phyloP scores from a whole-genome alignment of 78 protist species.

The Dictyostelium citrinum region DNA sequence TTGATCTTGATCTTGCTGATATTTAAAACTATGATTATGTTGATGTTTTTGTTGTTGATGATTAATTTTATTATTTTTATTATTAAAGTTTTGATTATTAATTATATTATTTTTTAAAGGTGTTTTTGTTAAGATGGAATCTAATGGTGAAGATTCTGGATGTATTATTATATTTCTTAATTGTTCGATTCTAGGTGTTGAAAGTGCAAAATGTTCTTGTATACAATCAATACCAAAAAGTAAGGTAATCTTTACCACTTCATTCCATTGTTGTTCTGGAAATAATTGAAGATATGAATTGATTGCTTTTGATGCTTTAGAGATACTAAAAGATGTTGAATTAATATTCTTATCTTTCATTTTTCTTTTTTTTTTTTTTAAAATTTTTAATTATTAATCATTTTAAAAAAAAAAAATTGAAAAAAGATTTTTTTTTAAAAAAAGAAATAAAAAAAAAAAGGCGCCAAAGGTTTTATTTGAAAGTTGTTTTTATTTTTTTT shows the following conservation, averaged over 20 bases:
- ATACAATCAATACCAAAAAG: not conserved
- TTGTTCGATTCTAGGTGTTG: not conserved
- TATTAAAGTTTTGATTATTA: not conserved
- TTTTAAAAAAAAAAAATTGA: not conserved
- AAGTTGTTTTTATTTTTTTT: not conserved
- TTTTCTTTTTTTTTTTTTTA: not conserved
- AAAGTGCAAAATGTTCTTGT: not conserved
- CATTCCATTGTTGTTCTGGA: not conserved
- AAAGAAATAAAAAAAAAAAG: not conserved
- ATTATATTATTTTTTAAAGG: not conserved
- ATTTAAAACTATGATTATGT: not conserved
- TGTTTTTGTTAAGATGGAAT: not conserved
- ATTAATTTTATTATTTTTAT: too few species aligned
- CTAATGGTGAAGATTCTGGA: not conserved
- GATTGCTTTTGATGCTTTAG: not conserved
- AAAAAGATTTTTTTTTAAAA: too few species aligned
- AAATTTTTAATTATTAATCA: not conserved
- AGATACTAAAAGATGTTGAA: not conserved
- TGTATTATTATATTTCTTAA: not conserved
- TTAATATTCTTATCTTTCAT: not conserved
- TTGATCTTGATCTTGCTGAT: not conserved
- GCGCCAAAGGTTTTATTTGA: too few species aligned
- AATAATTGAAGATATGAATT: not conserved
- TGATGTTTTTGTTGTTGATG: too few species aligned
- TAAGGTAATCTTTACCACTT: not conserved